These are phyloP conservation scores for Penicillium expansum DNA, from an alignment of 2,329 filamentous ascomycete species.

Conservation along the genomic window DNA sequence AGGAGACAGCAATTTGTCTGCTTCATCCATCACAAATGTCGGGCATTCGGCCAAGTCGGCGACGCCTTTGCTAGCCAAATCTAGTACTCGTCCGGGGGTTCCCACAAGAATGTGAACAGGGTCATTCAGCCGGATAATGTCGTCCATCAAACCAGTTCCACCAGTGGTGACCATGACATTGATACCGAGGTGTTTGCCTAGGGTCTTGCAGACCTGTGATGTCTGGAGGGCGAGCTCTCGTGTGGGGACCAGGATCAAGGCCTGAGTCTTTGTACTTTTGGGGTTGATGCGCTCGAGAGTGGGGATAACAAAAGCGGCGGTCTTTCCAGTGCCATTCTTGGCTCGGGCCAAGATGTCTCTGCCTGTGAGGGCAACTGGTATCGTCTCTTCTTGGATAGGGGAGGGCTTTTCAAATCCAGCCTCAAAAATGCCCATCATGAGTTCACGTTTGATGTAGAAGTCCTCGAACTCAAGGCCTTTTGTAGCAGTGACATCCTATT, in stretches of 20 bases:
- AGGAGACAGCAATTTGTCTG: conserved; percentile 92
- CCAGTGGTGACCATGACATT: conserved; percentile 99
- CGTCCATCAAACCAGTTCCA: conserved; percentile 90
- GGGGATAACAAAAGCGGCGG: conserved; percentile 94
- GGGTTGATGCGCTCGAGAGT: conserved; percentile 94
- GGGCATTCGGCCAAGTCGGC: conserved; percentile 94
- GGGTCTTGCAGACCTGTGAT: conserved; percentile 97
- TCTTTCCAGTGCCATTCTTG: conserved; percentile 99
- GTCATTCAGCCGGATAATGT: conserved; percentile 92
- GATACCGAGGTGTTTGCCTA: conserved; percentile 93
- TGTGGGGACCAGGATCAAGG: conserved; percentile 92
- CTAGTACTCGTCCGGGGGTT: conserved; percentile 92
- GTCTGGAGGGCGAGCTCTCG: conserved; percentile 97
- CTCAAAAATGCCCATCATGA: conserved; percentile 99
- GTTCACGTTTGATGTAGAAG: conserved; percentile 88
- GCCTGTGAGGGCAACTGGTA: conserved; percentile 91
- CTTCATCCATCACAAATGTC: conserved; percentile 99
- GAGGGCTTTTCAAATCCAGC: conserved; percentile 98
- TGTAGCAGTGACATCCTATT: conserved; percentile 94
- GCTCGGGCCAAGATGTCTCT: conserved; percentile 93
- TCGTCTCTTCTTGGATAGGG: conserved; percentile 98
- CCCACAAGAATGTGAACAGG: conserved; percentile 96
- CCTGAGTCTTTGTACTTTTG: conserved; percentile 94
- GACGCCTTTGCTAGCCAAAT: conserved; percentile 93
- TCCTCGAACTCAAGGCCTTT: conserved; percentile 98